phyloP scores from a whole-genome alignment of 768 basidiomycete species.

The Kwoniella bestiolae region DNA sequence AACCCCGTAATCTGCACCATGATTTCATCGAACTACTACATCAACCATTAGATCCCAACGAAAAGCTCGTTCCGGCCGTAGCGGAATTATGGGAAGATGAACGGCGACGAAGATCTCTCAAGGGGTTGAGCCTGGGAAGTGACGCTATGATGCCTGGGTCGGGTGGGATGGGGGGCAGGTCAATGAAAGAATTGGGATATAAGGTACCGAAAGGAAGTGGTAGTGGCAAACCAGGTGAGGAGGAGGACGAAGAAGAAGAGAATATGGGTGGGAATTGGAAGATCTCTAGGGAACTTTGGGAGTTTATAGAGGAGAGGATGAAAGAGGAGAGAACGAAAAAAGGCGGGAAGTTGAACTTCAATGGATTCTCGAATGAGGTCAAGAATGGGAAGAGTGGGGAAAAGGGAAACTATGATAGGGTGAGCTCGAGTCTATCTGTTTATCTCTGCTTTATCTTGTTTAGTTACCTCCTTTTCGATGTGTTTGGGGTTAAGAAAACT shows the following conservation, averaged over 20 bases:
- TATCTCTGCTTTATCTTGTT: neutral
- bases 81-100: constrained; percentile 98
- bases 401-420: constrained; percentile 52
- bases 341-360: constrained; percentile 46
- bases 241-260: constrained; percentile 60
- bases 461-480: neutral
- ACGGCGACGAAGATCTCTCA: constrained; percentile 69
- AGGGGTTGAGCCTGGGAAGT: constrained; percentile 70
- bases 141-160: constrained; percentile 73
- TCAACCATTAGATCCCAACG: constrained; percentile 61
- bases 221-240: constrained; percentile 62
- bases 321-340: constrained; percentile 59
- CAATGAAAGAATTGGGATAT: constrained; percentile 48
- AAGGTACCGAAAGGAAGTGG: constrained; percentile 23
- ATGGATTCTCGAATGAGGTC: constrained; percentile 43
- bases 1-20: constrained; percentile 71
- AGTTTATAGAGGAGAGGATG: constrained; percentile 69
- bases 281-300: constrained; percentile 68
- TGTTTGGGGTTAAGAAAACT: too few species aligned
- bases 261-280: constrained; percentile 69
- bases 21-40: constrained; percentile 66
- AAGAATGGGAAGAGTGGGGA: constrained; percentile 41
- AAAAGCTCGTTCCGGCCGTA: constrained; percentile 82
- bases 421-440: too few species aligned
- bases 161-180: constrained; percentile 59